Base-by-base conservation (phyloP, 2,329 filamentous ascomycete genomes). In the Aspergillus terreus region DNA sequence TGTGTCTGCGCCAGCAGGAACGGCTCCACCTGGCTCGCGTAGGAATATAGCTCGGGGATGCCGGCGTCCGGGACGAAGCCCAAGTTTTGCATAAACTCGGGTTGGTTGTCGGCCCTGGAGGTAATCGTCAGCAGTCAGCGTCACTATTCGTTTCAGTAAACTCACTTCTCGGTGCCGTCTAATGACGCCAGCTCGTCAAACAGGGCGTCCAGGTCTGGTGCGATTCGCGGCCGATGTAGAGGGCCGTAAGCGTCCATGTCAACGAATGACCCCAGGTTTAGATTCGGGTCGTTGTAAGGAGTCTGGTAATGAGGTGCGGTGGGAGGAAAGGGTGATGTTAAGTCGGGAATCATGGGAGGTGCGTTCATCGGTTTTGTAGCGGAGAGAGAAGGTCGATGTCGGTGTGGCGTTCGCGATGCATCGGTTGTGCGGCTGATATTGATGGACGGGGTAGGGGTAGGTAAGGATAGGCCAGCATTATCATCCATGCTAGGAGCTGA, bases 101-200 rank as follows among this genome's bases (percentile, higher is more conserved):
- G 65, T 50, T 64, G 63, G 38, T 66, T 67, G 33, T 71, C 68
- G 46, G 63, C 50, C 47, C 68, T 71, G 40, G 10, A 30, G 27
- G 7, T 42, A 3, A 21, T 6, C 23, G 51, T 64, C 50, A 66
- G 55, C 46, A 11, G 23, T 19, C 38, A 36, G 12, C 7, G n/a
- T 21, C 32, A 4, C 6, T 30, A 5, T 14, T 12, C 1, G 41
- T 27, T 19, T 27, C 32, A 27, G 23, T 44, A 23, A 57, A 57
- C 66, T 56, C 56, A 73, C 73, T 72, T 74, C 58, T 81, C 76
- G 19, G 74, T 75, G 2, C 75, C 78, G 58, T 83, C 81, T 30
- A 83, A 68, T 7, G 80, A 79, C 3, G 80, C 80, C 35, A 84
- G 65, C 56, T 83, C 80, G 47, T 83, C 81, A 53, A 83, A 82